Percentiles rank a stretch among this genome's conserved stretches.
These are phyloP conservation scores for Limonium bicolor DNA, from an alignment of 148 eudicot species.

Conservation along the genomic window DNA sequence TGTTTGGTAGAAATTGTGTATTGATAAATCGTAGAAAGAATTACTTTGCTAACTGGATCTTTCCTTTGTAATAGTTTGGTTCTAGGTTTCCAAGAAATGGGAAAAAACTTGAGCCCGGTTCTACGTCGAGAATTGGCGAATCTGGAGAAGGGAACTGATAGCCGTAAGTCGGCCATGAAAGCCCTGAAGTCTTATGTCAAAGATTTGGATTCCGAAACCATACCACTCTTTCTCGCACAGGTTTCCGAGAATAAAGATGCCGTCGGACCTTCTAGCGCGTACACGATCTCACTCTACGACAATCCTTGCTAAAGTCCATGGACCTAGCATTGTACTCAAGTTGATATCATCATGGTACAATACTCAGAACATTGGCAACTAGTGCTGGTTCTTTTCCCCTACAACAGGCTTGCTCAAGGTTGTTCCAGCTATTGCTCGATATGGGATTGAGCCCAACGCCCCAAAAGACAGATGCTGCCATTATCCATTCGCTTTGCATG, in stretches of 20 bases:
- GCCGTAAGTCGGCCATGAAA: conserved; percentile 88
- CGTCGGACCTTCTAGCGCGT: conserved; percentile 60
- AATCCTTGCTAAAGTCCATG: conserved; percentile 90
- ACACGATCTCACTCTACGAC: conserved; percentile 88
- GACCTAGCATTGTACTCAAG: conserved; percentile 74
- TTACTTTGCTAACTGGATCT: too few species aligned
- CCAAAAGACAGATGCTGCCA: conserved; percentile 39
- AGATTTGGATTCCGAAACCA: conserved; percentile 79
- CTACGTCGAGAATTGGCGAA: conserved; percentile 70
- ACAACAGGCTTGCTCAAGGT: conserved; percentile 98
- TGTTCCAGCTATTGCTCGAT: conserved; percentile 81
- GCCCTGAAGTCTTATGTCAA: conserved; percentile 67
- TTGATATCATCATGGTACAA: conserved; percentile 73
- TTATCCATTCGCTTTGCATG: conserved; percentile 77
- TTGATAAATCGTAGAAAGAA: too few species aligned
- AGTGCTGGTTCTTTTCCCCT: conserved; percentile 88
- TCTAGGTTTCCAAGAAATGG: conserved; percentile 33
- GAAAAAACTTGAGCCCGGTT: conserved; percentile 65
- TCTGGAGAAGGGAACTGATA: conserved; percentile 68
- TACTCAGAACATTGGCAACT: conserved; percentile 49
- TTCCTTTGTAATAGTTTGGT: neutral
- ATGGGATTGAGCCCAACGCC: conserved; percentile 85
- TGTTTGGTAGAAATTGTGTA: too few species aligned
- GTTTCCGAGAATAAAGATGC: conserved; percentile 78
- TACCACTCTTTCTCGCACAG: conserved; percentile 82